Evolutionary conservation across 2,329 filamentous ascomycete genomes (phyloP).

Genomic region (Westerdykella sp.): DNA sequence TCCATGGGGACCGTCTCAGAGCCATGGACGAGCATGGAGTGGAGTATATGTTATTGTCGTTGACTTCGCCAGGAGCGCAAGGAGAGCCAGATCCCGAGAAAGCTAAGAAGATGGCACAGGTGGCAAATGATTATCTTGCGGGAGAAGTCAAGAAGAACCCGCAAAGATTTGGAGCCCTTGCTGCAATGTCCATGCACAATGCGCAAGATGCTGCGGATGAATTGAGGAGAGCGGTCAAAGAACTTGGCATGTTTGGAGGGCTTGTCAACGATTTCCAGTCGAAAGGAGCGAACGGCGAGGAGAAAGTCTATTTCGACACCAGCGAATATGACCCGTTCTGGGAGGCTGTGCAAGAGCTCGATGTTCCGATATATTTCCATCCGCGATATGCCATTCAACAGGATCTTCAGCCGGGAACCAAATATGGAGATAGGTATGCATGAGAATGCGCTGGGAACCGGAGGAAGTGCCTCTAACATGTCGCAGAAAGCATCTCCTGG

Average conservation of each 20-base stretch:
- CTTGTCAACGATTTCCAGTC: conserved; percentile 43
- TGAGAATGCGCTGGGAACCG: too few relatives aligned
- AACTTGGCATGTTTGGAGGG: conserved; percentile 55
- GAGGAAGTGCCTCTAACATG: too few relatives aligned
- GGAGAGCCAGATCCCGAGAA: conserved; percentile 19
- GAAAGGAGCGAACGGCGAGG: conserved; percentile 22
- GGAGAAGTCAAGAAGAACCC: conserved; percentile 25
- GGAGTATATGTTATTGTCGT: conserved; percentile 26
- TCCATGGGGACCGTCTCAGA: conserved; percentile 22
- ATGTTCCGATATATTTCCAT: conserved; percentile 32
- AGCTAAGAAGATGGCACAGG: conserved; percentile 18
- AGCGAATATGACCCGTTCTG: conserved; percentile 29
- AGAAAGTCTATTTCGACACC: conserved; percentile 29
- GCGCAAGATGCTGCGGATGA: conserved; percentile 26
- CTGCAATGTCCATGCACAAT: conserved; percentile 31
- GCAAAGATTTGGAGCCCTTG: conserved; percentile 18
- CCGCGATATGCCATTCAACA: conserved; percentile 26
- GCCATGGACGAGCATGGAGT: conserved; percentile 26
- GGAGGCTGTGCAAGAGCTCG: conserved; percentile 26
- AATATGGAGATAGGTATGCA: conserved; percentile 17
- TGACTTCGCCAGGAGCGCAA: conserved; percentile 24
- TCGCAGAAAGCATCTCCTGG: conserved; percentile 18
- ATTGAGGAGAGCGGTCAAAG: conserved; percentile 23
- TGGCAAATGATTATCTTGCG: conserved; percentile 24
- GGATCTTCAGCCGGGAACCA: conserved; percentile 20